Conservation (phyloP, 495 filamentous ascomycete species). For the Podospora conica region DNA sequence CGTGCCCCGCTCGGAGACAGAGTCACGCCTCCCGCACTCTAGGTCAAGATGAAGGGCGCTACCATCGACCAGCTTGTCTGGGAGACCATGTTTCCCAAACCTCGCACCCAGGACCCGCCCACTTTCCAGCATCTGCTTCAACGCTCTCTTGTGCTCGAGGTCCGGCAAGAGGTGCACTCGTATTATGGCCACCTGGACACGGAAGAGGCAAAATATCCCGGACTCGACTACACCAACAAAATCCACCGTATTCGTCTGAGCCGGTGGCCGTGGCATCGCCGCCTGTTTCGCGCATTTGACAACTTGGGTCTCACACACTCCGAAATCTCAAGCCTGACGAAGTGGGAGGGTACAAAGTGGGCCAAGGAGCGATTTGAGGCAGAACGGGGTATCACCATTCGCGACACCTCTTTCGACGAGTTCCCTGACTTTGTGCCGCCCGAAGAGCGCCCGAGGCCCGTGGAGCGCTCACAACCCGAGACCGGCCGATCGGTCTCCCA, state of each 20-base stretch:
- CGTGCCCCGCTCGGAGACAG: no score
- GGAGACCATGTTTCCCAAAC: constrained; percentile 49
- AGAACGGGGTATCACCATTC: constrained; percentile 65
- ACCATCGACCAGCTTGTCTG: constrained; percentile 50
- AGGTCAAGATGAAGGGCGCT: constrained; percentile 46
- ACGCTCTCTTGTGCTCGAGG: constrained; percentile 74
- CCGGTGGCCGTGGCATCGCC: constrained; percentile 74
- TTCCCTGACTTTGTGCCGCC: constrained; percentile 51
- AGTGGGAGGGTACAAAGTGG: constrained; percentile 92
- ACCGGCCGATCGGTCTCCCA: constrained; percentile 43
- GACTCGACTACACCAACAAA: constrained; percentile 74
- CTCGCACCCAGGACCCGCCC: constrained; percentile 43
- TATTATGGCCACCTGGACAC: constrained; percentile 85
- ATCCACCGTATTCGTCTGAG: constrained; percentile 79
- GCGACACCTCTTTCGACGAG: constrained; percentile 70
- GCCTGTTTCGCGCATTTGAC: constrained; percentile 79
- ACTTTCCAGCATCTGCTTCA: constrained; percentile 49
- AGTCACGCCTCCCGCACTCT: not conserved
- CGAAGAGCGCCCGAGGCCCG: constrained; percentile 27
- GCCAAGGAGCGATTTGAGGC: constrained; percentile 78
- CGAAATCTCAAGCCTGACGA: constrained; percentile 74
- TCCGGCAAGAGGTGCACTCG: constrained; percentile 73
- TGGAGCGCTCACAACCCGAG: constrained; percentile 17
- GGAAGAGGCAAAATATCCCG: constrained; percentile 84
- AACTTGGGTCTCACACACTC: constrained; percentile 63